Conservation (phyloP, 1,139 yeast genomes). For the Blastobotrys serpentis region DNA sequence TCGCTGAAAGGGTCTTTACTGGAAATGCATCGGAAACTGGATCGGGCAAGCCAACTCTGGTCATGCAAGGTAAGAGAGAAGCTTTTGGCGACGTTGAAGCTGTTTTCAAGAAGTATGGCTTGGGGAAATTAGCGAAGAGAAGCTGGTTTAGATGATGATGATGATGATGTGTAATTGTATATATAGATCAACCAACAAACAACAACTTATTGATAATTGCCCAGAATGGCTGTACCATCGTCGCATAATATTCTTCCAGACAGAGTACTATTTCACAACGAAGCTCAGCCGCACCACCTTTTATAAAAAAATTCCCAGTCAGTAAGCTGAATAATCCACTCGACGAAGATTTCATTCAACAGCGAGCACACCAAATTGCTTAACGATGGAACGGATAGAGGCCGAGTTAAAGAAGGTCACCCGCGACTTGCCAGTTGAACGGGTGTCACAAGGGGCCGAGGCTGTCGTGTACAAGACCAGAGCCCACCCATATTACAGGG, state of each 20-base stretch:
- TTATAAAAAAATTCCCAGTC: too few species aligned
- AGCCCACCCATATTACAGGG: conserved; percentile 62
- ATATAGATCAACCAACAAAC: too few species aligned
- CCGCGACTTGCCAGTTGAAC: conserved; percentile 45
- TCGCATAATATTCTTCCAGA: too few species aligned
- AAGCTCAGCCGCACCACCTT: too few species aligned
- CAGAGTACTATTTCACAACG: too few species aligned
- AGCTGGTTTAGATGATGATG: conserved; percentile 8
- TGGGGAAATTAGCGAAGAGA: conserved; percentile 46
- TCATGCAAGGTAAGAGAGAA: conserved; percentile 84
- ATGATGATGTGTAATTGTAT: too few species aligned
- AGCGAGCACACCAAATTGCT: background rate
- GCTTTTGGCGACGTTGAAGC: conserved; percentile 79
- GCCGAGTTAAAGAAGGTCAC: conserved; percentile 45
- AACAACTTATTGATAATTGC: too few species aligned
- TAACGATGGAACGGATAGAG: conserved; percentile 25
- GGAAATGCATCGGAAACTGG: conserved; percentile 56
- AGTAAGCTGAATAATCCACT: too few species aligned
- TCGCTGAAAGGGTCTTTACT: conserved; percentile 74
- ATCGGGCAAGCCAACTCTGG: conserved; percentile 72
- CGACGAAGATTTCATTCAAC: background rate
- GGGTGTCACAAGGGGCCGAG: conserved; percentile 88
- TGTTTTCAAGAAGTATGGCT: conserved; percentile 66
- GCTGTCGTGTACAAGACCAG: conserved; percentile 71
- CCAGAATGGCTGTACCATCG: too few species aligned